Percentiles rank a stretch among this genome's conserved stretches.
phyloP scores from a whole-genome alignment of 805 yeast species.

The Komagataella pastoris region DNA sequence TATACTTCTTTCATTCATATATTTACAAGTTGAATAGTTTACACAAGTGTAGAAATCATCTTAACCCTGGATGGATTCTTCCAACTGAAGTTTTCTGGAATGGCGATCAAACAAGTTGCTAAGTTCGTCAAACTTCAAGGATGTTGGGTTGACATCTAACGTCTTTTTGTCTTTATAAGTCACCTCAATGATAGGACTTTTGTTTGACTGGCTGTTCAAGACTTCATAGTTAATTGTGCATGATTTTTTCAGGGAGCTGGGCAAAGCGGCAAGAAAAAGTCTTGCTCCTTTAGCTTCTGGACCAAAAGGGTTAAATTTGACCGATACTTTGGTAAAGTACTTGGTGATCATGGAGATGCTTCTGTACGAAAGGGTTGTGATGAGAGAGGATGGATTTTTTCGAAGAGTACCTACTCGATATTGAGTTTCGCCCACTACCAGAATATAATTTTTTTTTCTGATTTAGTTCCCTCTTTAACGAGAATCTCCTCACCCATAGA shows the following conservation, averaged over 20 bases:
- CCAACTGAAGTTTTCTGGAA: constrained; percentile 62
- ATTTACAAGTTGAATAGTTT: neutral
- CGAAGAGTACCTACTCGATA: neutral
- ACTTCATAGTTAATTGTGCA: constrained; percentile 57
- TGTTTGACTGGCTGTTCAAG: constrained; percentile 29
- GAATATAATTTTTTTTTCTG: neutral
- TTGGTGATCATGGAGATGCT: constrained; percentile 66
- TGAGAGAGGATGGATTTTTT: neutral
- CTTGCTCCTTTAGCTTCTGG: constrained; percentile 64
- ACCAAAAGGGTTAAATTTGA: constrained; percentile 69
- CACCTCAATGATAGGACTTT: constrained; percentile 54
- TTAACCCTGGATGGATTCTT: constrained; percentile 26
- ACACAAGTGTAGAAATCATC: constrained; percentile 18
- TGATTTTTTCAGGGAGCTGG: constrained; percentile 52
- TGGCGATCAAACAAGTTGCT: constrained; percentile 62
- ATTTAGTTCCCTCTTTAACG: neutral
- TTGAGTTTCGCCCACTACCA: neutral
- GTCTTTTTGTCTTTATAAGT: constrained; percentile 71
- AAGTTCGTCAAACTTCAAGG: constrained; percentile 44
- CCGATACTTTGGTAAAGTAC: constrained; percentile 66
- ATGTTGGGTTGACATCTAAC: constrained; percentile 53
- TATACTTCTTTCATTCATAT: neutral
- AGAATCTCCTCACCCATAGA: neutral
- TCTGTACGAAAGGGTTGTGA: neutral
- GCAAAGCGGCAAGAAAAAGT: constrained; percentile 64